Base-by-base conservation (phyloP, 2,329 filamentous ascomycete species). In the Cladosporium colombiae region DNA sequence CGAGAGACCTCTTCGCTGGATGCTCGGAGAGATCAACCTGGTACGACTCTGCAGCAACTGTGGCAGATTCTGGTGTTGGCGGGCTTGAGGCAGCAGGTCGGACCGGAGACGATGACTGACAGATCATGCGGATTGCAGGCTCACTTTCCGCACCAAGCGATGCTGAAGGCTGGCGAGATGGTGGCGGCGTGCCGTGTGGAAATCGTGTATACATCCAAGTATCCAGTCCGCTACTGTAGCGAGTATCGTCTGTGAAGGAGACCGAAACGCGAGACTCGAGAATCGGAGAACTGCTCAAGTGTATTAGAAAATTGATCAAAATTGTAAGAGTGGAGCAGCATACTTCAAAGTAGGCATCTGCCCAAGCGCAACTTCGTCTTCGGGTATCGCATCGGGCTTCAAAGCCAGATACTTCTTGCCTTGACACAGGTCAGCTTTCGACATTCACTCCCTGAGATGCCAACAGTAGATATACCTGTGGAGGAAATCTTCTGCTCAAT, bases 401-500 rank as follows among this genome's bases (percentile, higher is more conserved):
- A 75, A 60, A 13, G 72, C 73, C 23, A 75, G 50, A 62, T 74
- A 75, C 52, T 66, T 67, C 57, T 72, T 71, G 18, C 72, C 71
- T 74, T 62, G 5, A 6, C 14, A n/a, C 16, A n/a, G 25, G 40
- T 72, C 52, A 70, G 68, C 37, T 52, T 25, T 18, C 11, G 2
- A 16, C 18, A 5, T 10, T 25, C 23, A 4, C 13, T 29, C 13
- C 14, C 2, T 10, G 13, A 18, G 49, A 52, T 16, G 2, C 10
- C 53, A 16, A 14, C 8, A 16, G 7, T 35, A 35, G 14, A 68
- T 73, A 55, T 62, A 77, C 76, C 76, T 50, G 68, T 74, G 13
- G 72, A 74, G 1, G 76, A 76, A 1, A 76, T 66, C 60, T 75
- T 78, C 55, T 76, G 75, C 53, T 77, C 70, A 8, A 75, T 73